Percentiles rank a stretch among this genome's conserved stretches.
Evolutionary conservation across 192 early-diverging fungal species (phyloP).

Genomic region (Glomus cerebriforme): DNA sequence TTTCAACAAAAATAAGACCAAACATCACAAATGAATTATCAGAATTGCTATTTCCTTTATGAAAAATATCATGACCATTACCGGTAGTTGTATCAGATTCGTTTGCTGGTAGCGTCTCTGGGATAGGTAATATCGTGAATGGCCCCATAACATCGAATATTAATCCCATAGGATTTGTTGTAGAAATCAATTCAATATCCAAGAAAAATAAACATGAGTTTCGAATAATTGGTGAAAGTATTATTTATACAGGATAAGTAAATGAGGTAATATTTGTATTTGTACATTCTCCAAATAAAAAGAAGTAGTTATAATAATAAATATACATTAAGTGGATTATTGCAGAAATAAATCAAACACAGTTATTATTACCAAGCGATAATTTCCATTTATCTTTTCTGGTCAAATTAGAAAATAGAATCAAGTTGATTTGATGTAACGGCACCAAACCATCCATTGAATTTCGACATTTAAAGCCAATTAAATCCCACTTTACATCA

Average conservation of each 20-base stretch:
- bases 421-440: constrained; percentile 4
- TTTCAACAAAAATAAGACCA: neutral
- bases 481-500: neutral
- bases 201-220: constrained; percentile 17
- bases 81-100: too few relatives aligned
- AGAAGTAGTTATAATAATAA: neutral
- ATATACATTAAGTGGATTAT: neutral
- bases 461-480: neutral
- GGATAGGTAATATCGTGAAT: constrained; percentile 17
- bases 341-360: neutral
- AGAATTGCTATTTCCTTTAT: too few relatives aligned
- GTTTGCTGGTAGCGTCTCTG: neutral
- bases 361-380: neutral
- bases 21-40: neutral
- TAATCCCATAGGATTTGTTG: neutral
- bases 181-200: constrained; percentile 17
- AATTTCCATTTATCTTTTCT: constrained; percentile 11
- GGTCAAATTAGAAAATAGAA: constrained; percentile 23
- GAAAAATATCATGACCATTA: too few relatives aligned
- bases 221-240: constrained; percentile 18
- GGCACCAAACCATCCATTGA: neutral
- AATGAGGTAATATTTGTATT: constrained; percentile 7
- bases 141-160: constrained; percentile 17
- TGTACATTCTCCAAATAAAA: neutral
- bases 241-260: constrained; percentile 6